phyloP scores from a whole-genome alignment of 116 monocot species.

The Zostera marina region DNA sequence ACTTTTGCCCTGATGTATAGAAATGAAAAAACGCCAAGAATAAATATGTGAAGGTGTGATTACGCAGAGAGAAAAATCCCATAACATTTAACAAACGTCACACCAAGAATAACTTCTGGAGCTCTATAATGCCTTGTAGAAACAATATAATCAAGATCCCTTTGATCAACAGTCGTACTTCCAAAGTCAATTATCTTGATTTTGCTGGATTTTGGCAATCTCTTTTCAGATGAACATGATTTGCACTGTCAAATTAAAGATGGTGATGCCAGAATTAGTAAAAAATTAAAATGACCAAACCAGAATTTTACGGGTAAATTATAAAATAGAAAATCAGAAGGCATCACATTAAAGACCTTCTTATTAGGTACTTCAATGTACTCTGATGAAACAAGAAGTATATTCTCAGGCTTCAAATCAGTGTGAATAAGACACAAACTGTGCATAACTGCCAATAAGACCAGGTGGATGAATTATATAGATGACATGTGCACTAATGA shows the following conservation, averaged over 20 bases:
- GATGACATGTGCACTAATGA: background rate
- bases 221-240: slow-evolving; percentile 9
- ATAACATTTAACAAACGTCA: background rate
- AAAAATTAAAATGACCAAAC: background rate
- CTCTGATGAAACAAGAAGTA: slow-evolving; percentile 77
- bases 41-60: too few relatives aligned
- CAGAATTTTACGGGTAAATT: background rate
- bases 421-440: slow-evolving; percentile 81
- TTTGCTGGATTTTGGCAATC: slow-evolving; percentile 66
- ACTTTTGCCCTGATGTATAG: slow-evolving; percentile 44
- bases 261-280: slow-evolving; percentile 6
- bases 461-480: background rate
- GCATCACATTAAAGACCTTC: slow-evolving; percentile 24
- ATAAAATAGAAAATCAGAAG: slow-evolving; percentile 1
- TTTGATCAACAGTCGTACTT: slow-evolving; percentile 58
- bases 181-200: slow-evolving; percentile 97
- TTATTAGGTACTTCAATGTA: slow-evolving; percentile 58
- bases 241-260: slow-evolving; percentile 19
- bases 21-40: too few relatives aligned
- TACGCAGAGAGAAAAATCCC: background rate
- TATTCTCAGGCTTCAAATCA: slow-evolving; percentile 97
- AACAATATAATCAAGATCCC: slow-evolving; percentile 52
- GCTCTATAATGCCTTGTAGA: slow-evolving; percentile 87
- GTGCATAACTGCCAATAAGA: slow-evolving; percentile 81
- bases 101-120: slow-evolving; percentile 87